Evolutionary conservation across 805 yeast species (phyloP), one percentile per base, ranked within the genome.

Genomic region (Suhomyces pyralidae): DNA sequence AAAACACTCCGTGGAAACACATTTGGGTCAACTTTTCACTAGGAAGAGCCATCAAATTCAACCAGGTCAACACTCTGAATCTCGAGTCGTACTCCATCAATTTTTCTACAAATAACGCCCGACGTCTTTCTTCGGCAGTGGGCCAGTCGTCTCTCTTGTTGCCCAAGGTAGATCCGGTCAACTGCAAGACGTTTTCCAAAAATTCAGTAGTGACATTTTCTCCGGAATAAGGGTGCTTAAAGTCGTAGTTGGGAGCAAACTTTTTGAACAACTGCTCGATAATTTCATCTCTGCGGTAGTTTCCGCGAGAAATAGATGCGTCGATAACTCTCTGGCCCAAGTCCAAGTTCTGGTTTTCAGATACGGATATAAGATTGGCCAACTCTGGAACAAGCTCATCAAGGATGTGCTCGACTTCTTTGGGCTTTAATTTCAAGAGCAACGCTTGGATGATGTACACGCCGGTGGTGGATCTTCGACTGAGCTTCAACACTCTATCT

Each of bases 121-220:
- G 76, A 71, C 92, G 82, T 75, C 96, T 81, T 65, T 90, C 96
- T 61, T 88, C 94, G 0, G 91, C 87, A 0, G 96, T 90, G 46
- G 96, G 96, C 96, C 96, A 89, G 66, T 90, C 96, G 59, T 84
- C 96, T 57, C 81, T 81, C 1, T 90, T 86, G 67, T 88, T 88
- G 28, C 93, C 94, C 51, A 90, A 71, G 0, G 96, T 90, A 0
- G 96, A 88, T 1, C 81, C 72, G 5, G 84, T 77, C 56, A 90
- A 68, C 59, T 80, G 80, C 49, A 90, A 73, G 22, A 86, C 80
- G 55, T 85, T 86, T 58, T 88, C 96, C 55, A 88, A 71, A 46
- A 89, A 78, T 53, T 79, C 83, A 64, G 79, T 55, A 47, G 69
- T 59, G 53, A 63, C 50, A 40, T 51, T 19, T 5, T 45, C 20